Conservation (phyloP, 768 basidiomycete genomes). For the Phylloporus scabripes region DNA sequence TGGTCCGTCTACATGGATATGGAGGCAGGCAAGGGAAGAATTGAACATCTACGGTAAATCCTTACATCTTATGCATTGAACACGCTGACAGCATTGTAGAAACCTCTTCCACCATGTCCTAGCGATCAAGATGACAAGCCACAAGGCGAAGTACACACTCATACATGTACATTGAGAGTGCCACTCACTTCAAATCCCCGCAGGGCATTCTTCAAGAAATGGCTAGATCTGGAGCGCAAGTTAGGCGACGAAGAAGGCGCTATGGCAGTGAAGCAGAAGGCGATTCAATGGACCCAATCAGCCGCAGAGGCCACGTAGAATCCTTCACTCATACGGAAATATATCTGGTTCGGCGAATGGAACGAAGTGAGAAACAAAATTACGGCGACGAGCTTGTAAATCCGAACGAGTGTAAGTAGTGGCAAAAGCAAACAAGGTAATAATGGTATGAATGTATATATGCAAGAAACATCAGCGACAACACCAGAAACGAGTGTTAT, state of each 20-base stretch:
- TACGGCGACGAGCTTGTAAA: constrained; percentile 37
- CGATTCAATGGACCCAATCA: constrained; percentile 84
- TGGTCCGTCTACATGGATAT: constrained; percentile 98
- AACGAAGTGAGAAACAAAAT: constrained; percentile 31
- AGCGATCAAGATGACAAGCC: constrained; percentile 81
- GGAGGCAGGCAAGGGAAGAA: constrained; percentile 76
- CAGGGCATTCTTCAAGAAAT: constrained; percentile 96
- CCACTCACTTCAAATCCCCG: constrained; percentile 12
- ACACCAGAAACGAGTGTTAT: constrained; percentile 27
- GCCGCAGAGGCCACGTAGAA: constrained; percentile 32
- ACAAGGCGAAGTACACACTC: constrained; percentile 86
- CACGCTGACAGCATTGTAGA: constrained; percentile 34
- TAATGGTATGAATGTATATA: constrained; percentile 35
- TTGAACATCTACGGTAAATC: constrained; percentile 68
- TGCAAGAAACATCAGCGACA: constrained; percentile 20
- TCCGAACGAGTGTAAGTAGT: constrained; percentile 53
- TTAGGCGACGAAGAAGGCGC: constrained; percentile 86
- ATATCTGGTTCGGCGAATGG: constrained; percentile 32
- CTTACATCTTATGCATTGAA: not conserved
- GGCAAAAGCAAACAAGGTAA: constrained; percentile 32
- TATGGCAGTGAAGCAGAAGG: constrained; percentile 76
- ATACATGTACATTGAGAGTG: not conserved
- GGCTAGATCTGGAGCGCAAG: constrained; percentile 82
- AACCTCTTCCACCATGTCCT: constrained; percentile 85
- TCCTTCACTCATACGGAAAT: constrained; percentile 28